Evolutionary conservation across 495 filamentous ascomycete genomes (phyloP).

Genomic region (Penicillium subrubescens): DNA sequence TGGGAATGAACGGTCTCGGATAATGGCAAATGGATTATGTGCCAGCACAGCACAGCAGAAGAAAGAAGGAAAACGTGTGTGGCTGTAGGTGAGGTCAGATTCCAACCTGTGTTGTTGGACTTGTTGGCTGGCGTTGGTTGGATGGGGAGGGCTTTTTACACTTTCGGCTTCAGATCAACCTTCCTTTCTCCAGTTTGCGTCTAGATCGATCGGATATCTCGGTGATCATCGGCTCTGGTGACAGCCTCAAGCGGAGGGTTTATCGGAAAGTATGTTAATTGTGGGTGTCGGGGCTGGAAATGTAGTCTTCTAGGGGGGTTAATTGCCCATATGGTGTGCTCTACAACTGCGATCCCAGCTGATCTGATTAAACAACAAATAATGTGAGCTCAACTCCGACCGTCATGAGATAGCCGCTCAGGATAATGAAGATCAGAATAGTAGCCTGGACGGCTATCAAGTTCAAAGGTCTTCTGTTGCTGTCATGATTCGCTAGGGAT

Average conservation of each 20-base stretch:
- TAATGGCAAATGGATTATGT: no score
- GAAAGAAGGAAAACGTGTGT: background rate
- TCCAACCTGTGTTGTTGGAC: background rate
- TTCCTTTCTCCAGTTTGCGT: background rate
- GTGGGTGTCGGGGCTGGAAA: background rate
- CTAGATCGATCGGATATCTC: slow-evolving; percentile 19
- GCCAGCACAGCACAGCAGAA: background rate
- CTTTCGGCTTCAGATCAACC: background rate
- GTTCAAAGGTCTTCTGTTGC: background rate
- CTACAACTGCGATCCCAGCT: no score
- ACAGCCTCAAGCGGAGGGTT: slow-evolving; percentile 1
- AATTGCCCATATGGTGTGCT: no score
- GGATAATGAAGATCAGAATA: background rate
- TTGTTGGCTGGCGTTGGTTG: background rate
- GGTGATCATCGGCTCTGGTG: slow-evolving; percentile 16
- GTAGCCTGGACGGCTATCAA: background rate
- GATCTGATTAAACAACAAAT: background rate
- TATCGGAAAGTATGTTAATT: slow-evolving; percentile 10
- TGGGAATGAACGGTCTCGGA: slow-evolving; percentile 6
- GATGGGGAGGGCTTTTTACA: background rate
- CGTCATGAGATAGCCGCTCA: background rate
- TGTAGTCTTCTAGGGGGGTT: background rate
- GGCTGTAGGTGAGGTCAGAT: background rate
- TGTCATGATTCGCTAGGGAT: background rate
- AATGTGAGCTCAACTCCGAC: background rate